Evolutionary conservation across 345 rosid genomes (phyloP), one percentile per base, ranked within the genome.

Genomic region (Aurinia saxatilis): DNA sequence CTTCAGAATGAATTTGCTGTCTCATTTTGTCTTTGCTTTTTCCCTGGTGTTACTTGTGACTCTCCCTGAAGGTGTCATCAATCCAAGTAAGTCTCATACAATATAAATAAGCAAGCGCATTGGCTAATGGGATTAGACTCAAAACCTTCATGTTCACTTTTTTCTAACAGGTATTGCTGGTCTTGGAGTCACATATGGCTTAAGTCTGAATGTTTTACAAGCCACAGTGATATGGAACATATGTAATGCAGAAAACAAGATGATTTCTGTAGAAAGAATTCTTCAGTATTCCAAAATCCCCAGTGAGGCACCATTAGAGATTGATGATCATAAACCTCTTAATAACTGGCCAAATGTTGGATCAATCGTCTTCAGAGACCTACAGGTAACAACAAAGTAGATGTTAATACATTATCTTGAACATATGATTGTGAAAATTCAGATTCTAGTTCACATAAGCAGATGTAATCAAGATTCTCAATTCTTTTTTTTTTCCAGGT

Each of bases 31-130:
- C 16, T 88, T 91, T 75, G 96, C 92, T 21, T 88, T 83, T 77
- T 81, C 98, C 29, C 65, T 91, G 80, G 83, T 86, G 54, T 68
- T 91, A 74, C 85, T 91, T 68, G 95, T 88, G 47, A 75, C 82
- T 50, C 92, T 91, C 15, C 98, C 96, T 61, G 96, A 88, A 78
- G 98, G 98, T 81, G 67, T 86, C 40, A 88, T 91, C 68, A 83
- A 71, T 71, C 98, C 98, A 71, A 88, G 98, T 91, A 71, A 81
- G 98, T 75, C 48, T 50, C 40, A 47, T 3, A 49, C n/a, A 9
- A 49, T 54, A 17, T 54, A 17, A 15, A 36, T 16, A 10, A 25
- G 6, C 4, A 44, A 31, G 33, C 5, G 6, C 11, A n/a, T 17
- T 10, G 0, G 35, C 57, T 50, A 45, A 45, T 35, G 37, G 16